Percentiles rank a stretch among this genome's conserved stretches.
Evolutionary conservation across 345 rosid species (phyloP).

Genomic region (Trapa incisa): DNA sequence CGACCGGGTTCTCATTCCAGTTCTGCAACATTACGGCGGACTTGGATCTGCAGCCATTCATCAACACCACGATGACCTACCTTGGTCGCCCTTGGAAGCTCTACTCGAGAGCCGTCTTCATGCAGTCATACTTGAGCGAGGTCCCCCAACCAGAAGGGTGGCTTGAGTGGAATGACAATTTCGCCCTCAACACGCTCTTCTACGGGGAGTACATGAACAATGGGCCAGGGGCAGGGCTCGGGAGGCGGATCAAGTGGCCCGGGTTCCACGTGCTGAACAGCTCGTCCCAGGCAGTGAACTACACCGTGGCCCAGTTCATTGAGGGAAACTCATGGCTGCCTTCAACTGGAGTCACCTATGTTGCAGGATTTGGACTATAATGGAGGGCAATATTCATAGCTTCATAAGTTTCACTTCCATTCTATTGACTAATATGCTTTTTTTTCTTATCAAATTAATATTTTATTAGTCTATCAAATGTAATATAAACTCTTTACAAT

Average conservation of each 20-base stretch:
- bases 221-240: constrained; percentile 50
- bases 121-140: constrained; percentile 56
- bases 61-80: constrained; percentile 38
- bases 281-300: constrained; percentile 39
- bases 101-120: constrained; percentile 60
- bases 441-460: too few relatives aligned
- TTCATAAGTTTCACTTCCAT: neutral
- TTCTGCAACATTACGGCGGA: constrained; percentile 67
- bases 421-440: too few relatives aligned
- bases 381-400: neutral
- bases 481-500: too few relatives aligned
- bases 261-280: constrained; percentile 45
- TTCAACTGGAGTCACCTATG: constrained; percentile 37
- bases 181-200: constrained; percentile 45
- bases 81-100: constrained; percentile 86
- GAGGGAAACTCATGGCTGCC: constrained; percentile 70
- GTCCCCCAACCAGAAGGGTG: constrained; percentile 56
- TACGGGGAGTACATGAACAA: constrained; percentile 62
- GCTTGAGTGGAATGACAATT: constrained; percentile 58
- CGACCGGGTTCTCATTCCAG: constrained; percentile 79
- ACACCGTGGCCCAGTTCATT: constrained; percentile 52
- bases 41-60: constrained; percentile 31
- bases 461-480: too few relatives aligned
- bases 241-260: constrained; percentile 55
- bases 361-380: constrained; percentile 23